These are phyloP conservation scores for Wickerhamomyces pijperi DNA, from an alignment of 805 yeast genomes.

Conservation along the genomic window DNA sequence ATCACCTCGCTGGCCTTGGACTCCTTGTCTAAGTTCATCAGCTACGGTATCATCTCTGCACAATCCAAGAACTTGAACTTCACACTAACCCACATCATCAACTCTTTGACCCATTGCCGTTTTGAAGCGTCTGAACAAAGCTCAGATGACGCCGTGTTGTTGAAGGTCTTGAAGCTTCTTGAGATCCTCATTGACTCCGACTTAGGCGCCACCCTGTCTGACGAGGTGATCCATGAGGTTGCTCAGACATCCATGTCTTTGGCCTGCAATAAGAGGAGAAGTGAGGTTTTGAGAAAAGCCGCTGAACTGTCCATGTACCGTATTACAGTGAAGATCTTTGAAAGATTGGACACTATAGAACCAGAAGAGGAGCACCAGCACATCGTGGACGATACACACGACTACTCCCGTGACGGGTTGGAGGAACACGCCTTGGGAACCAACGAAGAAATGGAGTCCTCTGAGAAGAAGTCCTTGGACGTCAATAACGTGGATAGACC, in stretches of 20 bases:
- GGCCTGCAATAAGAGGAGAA: slow-evolving; percentile 85
- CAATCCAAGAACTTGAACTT: slow-evolving; percentile 43
- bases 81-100: slow-evolving; percentile 49
- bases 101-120: slow-evolving; percentile 81
- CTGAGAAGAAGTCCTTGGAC: slow-evolving; percentile 15
- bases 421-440: slow-evolving; percentile 34
- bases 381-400: slow-evolving; percentile 33
- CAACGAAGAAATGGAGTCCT: slow-evolving; percentile 34
- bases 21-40: slow-evolving; percentile 63
- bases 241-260: slow-evolving; percentile 84
- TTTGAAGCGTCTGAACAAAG: slow-evolving; percentile 92
- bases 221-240: slow-evolving; percentile 77
- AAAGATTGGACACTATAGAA: slow-evolving; percentile 44
- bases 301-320: slow-evolving; percentile 75
- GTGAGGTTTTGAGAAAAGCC: slow-evolving; percentile 78
- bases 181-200: slow-evolving; percentile 58
- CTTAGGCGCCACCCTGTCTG: slow-evolving; percentile 56
- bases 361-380: slow-evolving; percentile 28
- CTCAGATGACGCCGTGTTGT: slow-evolving; percentile 82
- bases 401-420: slow-evolving; percentile 35
- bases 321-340: slow-evolving; percentile 60
- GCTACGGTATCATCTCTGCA: slow-evolving; percentile 52
- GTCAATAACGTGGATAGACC: slow-evolving; percentile 24
- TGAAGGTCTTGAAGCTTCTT: slow-evolving; percentile 69
- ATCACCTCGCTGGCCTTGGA: slow-evolving; percentile 75